Evolutionary conservation across 2,329 filamentous ascomycete genomes (phyloP), one percentile per base, ranked within the genome.

Genomic region (Fusarium subglutinans): DNA sequence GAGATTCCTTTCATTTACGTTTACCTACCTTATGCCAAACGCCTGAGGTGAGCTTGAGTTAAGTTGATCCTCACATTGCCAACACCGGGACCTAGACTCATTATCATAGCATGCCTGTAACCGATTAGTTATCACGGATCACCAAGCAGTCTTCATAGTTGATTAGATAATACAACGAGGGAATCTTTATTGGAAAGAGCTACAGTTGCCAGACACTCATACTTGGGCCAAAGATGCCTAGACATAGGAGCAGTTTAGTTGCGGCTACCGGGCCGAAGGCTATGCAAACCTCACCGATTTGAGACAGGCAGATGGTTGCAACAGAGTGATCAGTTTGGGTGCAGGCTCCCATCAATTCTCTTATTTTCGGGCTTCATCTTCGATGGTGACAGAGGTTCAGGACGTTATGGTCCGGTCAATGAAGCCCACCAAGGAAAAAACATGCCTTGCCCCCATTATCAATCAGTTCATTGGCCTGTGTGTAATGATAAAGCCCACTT

Each of bases 351-450:
- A 24, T 44, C 48, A 58, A 12, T 40, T 43, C 30, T 22, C 30
- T 38, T 41, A n/a, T 50, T 65, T 58, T 73, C 24, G 61, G n/a
- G 14, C 44, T 60, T 59, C 58, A 50, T 65, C 30, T 48, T 41
- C 28, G n/a, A 38, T 53, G 35, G 41, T 63, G 54, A 48, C 57
- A 59, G 43, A 72, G n/a, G 33, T 60, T 40, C 30, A 70, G 72
- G 72, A 75, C 57, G n/a, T 44, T 74, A 58, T 73, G 68, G 56
- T 72, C 75, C 76, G 76, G 73, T 47, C 70, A 75, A 78, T 68
- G 66, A 53, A 69, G 59, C 62, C 66, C 66, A 61, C 56, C 63
- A 67, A 72, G 66, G 26, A 33, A 54, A 60, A 63, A 76, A 68
- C 72, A 78, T 77, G 72, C 38, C 55, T 41, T 65, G 58, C 70